phyloP scores from a whole-genome alignment of 345 rosid genomes.

The Brassica juncea region DNA sequence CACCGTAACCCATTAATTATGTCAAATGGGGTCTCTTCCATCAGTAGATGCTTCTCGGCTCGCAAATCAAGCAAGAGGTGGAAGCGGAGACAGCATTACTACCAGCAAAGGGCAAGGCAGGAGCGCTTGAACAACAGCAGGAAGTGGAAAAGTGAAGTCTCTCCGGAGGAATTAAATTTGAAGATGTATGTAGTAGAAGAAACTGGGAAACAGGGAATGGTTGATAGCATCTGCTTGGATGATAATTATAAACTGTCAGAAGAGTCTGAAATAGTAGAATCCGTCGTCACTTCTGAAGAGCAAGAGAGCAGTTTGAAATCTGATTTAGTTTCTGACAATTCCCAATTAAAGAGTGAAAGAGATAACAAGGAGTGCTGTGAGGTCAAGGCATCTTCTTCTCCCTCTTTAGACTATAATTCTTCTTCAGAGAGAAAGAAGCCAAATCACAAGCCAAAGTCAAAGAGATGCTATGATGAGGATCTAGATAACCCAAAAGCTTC shows the following conservation, averaged over 20 bases:
- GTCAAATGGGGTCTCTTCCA: constrained; percentile 51
- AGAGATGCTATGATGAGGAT: constrained; percentile 73
- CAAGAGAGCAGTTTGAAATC: constrained; percentile 41
- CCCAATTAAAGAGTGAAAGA: constrained; percentile 37
- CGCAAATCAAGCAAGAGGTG: constrained; percentile 79
- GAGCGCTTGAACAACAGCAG: constrained; percentile 87
- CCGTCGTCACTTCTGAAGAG: constrained; percentile 47
- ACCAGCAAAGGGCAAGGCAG: constrained; percentile 87
- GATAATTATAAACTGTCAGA: constrained; percentile 44
- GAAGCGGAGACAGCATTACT: constrained; percentile 76
- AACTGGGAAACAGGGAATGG: constrained; percentile 21
- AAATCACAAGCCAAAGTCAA: constrained; percentile 57
- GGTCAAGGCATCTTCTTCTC: constrained; percentile 48
- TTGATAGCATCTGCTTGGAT: constrained; percentile 47
- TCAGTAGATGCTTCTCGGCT: constrained; percentile 57
- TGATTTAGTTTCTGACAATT: constrained; percentile 38
- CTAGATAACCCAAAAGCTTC: constrained; percentile 89
- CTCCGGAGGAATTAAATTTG: constrained; percentile 38
- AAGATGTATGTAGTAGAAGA: constrained; percentile 46
- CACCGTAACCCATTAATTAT: constrained; percentile 51
- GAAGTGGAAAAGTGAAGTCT: constrained; percentile 91
- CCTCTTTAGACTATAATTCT: constrained; percentile 50
- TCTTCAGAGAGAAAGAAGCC: constrained; percentile 47
- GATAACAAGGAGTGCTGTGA: constrained; percentile 39
- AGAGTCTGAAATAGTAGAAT: constrained; percentile 45